phyloP scores from a whole-genome alignment of 2,329 filamentous ascomycete genomes.

The Pezicula radicicola region DNA sequence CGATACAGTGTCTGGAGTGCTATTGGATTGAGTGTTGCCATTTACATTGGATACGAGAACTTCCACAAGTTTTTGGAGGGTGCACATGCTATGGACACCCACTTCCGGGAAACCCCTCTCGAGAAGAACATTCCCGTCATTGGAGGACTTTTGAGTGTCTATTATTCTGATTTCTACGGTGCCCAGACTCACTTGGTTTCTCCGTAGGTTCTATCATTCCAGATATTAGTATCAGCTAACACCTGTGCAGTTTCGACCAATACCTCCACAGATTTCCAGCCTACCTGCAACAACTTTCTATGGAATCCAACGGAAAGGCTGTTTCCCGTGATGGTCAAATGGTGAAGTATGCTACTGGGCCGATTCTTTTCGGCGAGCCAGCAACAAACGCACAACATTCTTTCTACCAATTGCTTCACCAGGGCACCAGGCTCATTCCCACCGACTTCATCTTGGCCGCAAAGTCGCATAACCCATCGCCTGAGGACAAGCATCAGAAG shows the following conservation, averaged over 20 bases:
- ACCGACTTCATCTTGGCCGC: conserved; percentile 97
- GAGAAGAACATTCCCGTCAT: conserved; percentile 94
- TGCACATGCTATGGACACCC: conserved; percentile 96
- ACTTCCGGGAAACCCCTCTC: conserved; percentile 88
- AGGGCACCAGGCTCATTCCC: conserved; percentile 98
- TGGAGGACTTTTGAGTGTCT: conserved; percentile 90
- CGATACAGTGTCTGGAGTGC: conserved; percentile 99
- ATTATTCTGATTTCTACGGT: conserved; percentile 99
- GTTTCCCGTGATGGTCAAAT: conserved; percentile 86
- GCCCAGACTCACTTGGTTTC: conserved; percentile 96
- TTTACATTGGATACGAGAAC: conserved; percentile 97
- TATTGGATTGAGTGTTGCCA: conserved; percentile 88
- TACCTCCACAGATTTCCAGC: conserved; percentile 99
- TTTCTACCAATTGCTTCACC: conserved; percentile 99
- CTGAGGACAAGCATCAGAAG: conserved; percentile 91
- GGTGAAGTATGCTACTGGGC: conserved; percentile 95
- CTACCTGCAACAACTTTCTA: conserved; percentile 97
- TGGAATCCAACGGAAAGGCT: conserved; percentile 99
- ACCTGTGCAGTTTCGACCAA: conserved; percentile 86
- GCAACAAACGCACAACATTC: conserved; percentile 99
- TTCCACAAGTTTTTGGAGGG: conserved; percentile 95
- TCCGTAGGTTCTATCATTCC: conserved; percentile 59
- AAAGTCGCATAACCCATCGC: conserved; percentile 93
- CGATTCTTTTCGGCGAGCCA: conserved; percentile 95
- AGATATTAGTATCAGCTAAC: conserved; percentile 8